Percentiles rank a stretch among this genome's conserved stretches.
Conservation (phyloP, 108 stramenopile genomes). For the Cyclotella atomus region DNA sequence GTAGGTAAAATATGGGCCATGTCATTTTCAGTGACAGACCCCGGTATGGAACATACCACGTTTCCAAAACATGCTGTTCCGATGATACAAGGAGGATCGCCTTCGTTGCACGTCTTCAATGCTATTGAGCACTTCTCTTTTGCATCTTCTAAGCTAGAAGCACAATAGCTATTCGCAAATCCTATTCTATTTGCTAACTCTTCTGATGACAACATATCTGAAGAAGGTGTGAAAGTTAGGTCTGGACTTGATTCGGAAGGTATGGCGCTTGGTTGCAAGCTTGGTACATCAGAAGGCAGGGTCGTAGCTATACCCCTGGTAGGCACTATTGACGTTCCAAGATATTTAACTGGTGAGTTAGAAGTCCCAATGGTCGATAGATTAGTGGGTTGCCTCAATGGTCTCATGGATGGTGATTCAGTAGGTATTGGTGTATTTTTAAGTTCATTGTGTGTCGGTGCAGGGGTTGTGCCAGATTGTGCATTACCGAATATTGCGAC, state of each 20-base stretch:
- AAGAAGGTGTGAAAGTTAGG: slow-evolving; percentile 1
- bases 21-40: slow-evolving; percentile 4
- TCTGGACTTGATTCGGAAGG: too few relatives aligned
- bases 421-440: not conserved
- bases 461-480: slow-evolving; percentile 5
- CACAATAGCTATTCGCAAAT: slow-evolving; percentile 40
- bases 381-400: not conserved
- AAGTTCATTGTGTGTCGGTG: too few relatives aligned
- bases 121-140: slow-evolving; percentile 31
- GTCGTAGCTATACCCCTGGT: not conserved
- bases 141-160: slow-evolving; percentile 30
- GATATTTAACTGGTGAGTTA: too few relatives aligned
- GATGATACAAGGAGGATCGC: slow-evolving; percentile 29
- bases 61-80: slow-evolving; percentile 44
- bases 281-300: not conserved
- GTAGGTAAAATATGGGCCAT: not conserved
- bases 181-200: slow-evolving; percentile 34
- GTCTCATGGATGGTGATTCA: not conserved
- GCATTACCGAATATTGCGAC: slow-evolving; percentile 28
- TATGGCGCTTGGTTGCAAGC: not conserved
- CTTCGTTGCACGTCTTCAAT: slow-evolving; percentile 34
- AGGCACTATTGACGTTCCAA: too few relatives aligned
- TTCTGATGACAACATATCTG: slow-evolving; percentile 10
- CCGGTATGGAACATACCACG: slow-evolving; percentile 16
- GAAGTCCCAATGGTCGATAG: too few relatives aligned